Conservation (phyloP, 1,284 basidiomycete species). For the Puccinia novopanici region DNA sequence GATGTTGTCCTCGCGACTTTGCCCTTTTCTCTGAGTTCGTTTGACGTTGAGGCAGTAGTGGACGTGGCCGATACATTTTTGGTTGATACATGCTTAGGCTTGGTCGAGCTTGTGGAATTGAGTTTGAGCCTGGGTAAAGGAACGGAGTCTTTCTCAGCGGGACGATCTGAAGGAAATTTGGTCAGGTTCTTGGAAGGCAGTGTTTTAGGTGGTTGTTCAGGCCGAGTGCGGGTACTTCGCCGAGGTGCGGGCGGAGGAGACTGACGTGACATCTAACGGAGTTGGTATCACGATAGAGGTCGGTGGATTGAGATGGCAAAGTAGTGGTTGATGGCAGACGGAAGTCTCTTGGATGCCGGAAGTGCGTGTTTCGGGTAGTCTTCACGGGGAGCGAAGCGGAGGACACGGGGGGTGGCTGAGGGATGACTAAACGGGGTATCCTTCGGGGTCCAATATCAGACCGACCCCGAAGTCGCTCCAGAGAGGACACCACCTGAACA, state of each 20-base stretch:
- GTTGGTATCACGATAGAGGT: background rate
- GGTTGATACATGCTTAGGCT: background rate
- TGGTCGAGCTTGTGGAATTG: background rate
- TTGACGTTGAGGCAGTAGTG: background rate
- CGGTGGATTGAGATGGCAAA: background rate
- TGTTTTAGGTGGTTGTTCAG: background rate
- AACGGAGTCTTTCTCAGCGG: background rate
- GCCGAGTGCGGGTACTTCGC: slow-evolving; percentile 29
- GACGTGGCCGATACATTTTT: background rate
- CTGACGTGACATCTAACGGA: background rate
- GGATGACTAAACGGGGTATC: no score
- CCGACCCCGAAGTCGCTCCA: no score
- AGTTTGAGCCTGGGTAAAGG: slow-evolving; percentile 4
- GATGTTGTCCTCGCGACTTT: background rate
- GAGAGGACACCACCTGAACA: background rate
- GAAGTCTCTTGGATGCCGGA: background rate
- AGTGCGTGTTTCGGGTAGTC: no score
- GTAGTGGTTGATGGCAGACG: background rate
- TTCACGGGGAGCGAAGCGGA: no score
- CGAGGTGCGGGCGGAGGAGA: slow-evolving; percentile 18
- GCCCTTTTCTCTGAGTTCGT: background rate
- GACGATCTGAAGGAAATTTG: background rate
- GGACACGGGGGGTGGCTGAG: no score
- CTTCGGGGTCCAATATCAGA: no score
- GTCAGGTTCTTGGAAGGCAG: slow-evolving; percentile 1